Evolutionary conservation across 163 green algal genomes (phyloP), one percentile per base, ranked within the genome.

Genomic region (Chloromonas sp.): DNA sequence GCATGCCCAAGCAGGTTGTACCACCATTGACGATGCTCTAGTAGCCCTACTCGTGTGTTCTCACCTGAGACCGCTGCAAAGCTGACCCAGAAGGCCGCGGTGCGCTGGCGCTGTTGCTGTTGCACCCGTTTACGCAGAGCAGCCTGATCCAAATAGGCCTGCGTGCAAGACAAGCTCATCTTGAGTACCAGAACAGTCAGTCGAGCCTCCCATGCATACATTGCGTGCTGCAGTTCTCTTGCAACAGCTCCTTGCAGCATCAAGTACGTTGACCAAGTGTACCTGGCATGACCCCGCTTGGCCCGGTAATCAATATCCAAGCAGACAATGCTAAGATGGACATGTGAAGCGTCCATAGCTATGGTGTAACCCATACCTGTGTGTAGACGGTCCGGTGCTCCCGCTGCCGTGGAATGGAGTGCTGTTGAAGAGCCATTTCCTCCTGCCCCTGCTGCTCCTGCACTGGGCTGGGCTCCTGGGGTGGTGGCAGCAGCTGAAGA

Each of bases 11-110:
- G 36, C 66, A 74, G 66, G 66, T 11, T 11, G 66, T 11, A 5
- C 66, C 11, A 74, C 5, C 66, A 74, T 74, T 11, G 11, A 11
- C 5, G 66, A 5, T 15, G 66, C 66, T 15, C 66, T 11, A 5
- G 5, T 11, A 15, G 66, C 5, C 66, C 66, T 11, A 74, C 66
- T 74, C 66, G 5, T 36, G 36, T 36, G 36, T 36, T 11, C 66
- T 74, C 79, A 82, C 79, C 79, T 82, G 79, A n/a, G 3, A 82
- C 79, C 8, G 79, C 71, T 59, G 57, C 79, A 1, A 82, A 36
- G 60, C 79, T 71, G 1, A 70, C 5, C 79, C 79, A 82, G 59
- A 82, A 82, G 3, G 79, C 79, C 58, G 59, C 1, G 1, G 79
- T 70, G 58, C 79, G 79, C 79, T 82, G 79, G 59, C 58, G 3